Conservation (phyloP, 352 stramenopile genomes). For the Phytophthora pini region DNA sequence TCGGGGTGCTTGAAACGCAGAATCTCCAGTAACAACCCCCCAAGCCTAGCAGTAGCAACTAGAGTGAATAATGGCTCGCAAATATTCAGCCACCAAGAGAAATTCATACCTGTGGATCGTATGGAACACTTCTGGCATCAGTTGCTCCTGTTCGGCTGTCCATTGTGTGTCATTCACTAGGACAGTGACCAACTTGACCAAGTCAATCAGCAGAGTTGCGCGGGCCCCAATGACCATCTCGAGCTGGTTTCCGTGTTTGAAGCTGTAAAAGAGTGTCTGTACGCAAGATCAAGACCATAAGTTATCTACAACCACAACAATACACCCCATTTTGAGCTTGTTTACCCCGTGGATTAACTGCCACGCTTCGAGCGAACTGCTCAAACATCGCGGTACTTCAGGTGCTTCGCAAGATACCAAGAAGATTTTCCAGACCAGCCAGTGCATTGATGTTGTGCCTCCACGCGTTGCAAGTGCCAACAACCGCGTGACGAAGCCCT, state of each 20-base stretch:
- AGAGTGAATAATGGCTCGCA: neutral
- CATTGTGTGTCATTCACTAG: constrained; percentile 63
- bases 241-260: constrained; percentile 20
- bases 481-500: constrained; percentile 33
- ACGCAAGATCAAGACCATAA: neutral
- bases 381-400: constrained; percentile 36
- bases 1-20: constrained; percentile 36
- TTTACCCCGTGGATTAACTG: constrained; percentile 50
- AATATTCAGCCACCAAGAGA: neutral
- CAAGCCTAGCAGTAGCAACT: constrained; percentile 35
- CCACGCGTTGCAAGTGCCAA: constrained; percentile 34
- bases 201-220: constrained; percentile 47
- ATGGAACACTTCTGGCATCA: constrained; percentile 33
- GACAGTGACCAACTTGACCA: constrained; percentile 67
- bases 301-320: neutral
- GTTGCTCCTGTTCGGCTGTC: constrained; percentile 42
- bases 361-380: constrained; percentile 45
- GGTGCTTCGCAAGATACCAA: constrained; percentile 58
- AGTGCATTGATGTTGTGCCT: constrained; percentile 45
- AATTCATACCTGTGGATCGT: constrained; percentile 32
- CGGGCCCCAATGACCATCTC: constrained; percentile 32
- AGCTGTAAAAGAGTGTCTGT: constrained; percentile 57
- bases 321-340: neutral
- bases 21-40: constrained; percentile 54
- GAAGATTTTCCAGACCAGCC: constrained; percentile 67